phyloP scores from a whole-genome alignment of 257 asterid genomes.

The Craterostigma plantagineum region DNA sequence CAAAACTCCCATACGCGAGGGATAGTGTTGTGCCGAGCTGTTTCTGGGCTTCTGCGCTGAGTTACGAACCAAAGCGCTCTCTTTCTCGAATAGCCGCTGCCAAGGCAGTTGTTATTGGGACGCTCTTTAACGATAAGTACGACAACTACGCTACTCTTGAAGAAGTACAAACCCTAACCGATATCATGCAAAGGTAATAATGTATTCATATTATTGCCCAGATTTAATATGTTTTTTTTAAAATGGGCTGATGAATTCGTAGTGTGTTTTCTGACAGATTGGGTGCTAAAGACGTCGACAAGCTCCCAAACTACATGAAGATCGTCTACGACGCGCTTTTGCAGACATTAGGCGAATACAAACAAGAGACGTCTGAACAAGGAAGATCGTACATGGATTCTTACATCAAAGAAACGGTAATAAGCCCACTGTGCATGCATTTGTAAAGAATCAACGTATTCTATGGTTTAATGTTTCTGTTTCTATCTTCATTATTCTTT shows the following conservation, averaged over 20 bases:
- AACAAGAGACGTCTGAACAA: not conserved
- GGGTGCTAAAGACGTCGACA: constrained; percentile 2
- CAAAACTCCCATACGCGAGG: constrained; percentile 7
- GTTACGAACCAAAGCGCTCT: constrained; percentile 2
- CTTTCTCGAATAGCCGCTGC: constrained; percentile 1
- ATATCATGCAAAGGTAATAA: constrained; percentile 6
- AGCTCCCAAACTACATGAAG: constrained; percentile 8
- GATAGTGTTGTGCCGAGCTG: constrained; percentile 8
- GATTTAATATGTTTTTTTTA: no score
- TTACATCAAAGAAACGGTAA: no score
- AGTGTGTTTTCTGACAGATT: constrained; percentile 1
- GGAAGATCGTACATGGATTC: no score
- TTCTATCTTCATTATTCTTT: no score
- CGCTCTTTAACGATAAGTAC: constrained; percentile 7
- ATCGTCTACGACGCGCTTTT: not conserved
- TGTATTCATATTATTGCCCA: no score
- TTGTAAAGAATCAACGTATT: no score
- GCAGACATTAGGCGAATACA: not conserved
- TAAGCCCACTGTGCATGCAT: no score
- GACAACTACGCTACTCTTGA: constrained; percentile 7
- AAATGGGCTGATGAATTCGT: not conserved
- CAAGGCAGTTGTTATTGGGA: not conserved
- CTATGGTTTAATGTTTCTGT: no score
- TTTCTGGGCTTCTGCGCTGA: constrained; percentile 6
- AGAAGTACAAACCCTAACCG: constrained; percentile 1